These are phyloP conservation scores for Musa beccarii DNA, from an alignment of 176 grass and related monocot genomes.

Conservation along the genomic window DNA sequence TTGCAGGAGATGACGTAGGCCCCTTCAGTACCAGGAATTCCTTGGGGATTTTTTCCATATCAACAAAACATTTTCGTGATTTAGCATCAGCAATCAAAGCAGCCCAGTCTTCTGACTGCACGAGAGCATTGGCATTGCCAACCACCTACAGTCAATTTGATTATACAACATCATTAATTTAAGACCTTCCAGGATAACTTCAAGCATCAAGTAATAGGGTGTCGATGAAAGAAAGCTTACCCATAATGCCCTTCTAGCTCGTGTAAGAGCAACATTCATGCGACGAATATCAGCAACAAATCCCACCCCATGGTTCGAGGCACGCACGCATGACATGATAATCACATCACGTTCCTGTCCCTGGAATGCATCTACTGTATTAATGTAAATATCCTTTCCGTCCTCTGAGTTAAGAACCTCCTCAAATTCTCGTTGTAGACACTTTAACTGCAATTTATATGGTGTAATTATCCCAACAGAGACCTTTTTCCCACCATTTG, in stretches of 20 bases:
- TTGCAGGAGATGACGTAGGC: slow-evolving; percentile 42
- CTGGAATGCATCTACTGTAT: slow-evolving; percentile 99
- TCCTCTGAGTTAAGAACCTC: slow-evolving; percentile 81
- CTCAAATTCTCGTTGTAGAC: slow-evolving; percentile 85
- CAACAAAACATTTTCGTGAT: slow-evolving; percentile 77
- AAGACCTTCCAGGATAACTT: neutral
- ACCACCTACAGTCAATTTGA: slow-evolving; percentile 47
- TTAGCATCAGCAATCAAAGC: slow-evolving; percentile 81
- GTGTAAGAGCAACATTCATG: slow-evolving; percentile 99
- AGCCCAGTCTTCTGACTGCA: slow-evolving; percentile 93
- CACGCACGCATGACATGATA: slow-evolving; percentile 98
- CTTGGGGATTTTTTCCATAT: slow-evolving; percentile 87
- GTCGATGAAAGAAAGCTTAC: slow-evolving; percentile 19
- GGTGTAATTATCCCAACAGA: slow-evolving; percentile 98
- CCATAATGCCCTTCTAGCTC: slow-evolving; percentile 91
- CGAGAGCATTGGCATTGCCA: slow-evolving; percentile 95
- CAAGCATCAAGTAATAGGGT: neutral
- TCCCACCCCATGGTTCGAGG: slow-evolving; percentile 92
- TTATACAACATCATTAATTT: neutral
- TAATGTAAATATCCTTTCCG: slow-evolving; percentile 99
- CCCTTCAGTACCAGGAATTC: slow-evolving; percentile 53
- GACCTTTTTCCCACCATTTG: slow-evolving; percentile 76
- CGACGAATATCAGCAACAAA: slow-evolving; percentile 98
- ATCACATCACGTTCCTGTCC: slow-evolving; percentile 98
- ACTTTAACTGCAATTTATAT: slow-evolving; percentile 96